These are phyloP conservation scores for Pythium angustatum DNA, from an alignment of 352 stramenopile species.

Conservation along the genomic window DNA sequence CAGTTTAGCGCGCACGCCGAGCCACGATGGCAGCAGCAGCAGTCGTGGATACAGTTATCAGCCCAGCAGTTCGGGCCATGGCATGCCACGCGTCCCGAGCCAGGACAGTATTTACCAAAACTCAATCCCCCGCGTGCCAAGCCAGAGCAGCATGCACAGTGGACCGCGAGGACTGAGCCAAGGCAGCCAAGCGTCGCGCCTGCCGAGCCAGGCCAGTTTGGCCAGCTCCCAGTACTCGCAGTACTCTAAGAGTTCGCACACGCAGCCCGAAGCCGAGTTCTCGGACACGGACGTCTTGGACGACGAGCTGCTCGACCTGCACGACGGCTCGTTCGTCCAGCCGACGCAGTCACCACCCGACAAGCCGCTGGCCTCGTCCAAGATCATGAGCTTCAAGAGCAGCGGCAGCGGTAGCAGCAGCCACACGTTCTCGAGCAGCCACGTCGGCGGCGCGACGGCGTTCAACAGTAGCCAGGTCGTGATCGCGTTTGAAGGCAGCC, in stretches of 20 bases:
- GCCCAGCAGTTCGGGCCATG: no score
- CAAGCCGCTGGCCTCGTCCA: constrained; percentile 14
- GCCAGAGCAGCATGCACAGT: constrained; percentile 7
- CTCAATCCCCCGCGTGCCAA: constrained; percentile 19
- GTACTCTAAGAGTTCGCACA: constrained; percentile 24
- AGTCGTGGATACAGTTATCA: not conserved
- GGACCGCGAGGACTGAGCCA: no score
- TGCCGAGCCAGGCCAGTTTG: constrained; percentile 8
- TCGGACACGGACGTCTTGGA: constrained; percentile 31
- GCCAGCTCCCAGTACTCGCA: constrained; percentile 11
- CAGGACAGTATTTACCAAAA: constrained; percentile 11
- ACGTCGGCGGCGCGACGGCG: constrained; percentile 2
- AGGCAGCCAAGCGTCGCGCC: no score
- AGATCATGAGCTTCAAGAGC: constrained; percentile 26
- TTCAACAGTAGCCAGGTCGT: constrained; percentile 25
- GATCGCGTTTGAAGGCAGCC: constrained; percentile 12
- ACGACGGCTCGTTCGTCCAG: constrained; percentile 21
- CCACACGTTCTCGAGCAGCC: constrained; percentile 14
- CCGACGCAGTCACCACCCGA: constrained; percentile 9
- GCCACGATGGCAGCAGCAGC: constrained; percentile 1
- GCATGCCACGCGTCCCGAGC: not conserved
- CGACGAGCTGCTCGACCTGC: constrained; percentile 22
- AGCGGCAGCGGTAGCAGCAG: not conserved
- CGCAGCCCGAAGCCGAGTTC: constrained; percentile 31
- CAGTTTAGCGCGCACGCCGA: constrained; percentile 19